Conservation (phyloP, 176 grass and related monocot genomes). For the Triticum dicoccoides region DNA sequence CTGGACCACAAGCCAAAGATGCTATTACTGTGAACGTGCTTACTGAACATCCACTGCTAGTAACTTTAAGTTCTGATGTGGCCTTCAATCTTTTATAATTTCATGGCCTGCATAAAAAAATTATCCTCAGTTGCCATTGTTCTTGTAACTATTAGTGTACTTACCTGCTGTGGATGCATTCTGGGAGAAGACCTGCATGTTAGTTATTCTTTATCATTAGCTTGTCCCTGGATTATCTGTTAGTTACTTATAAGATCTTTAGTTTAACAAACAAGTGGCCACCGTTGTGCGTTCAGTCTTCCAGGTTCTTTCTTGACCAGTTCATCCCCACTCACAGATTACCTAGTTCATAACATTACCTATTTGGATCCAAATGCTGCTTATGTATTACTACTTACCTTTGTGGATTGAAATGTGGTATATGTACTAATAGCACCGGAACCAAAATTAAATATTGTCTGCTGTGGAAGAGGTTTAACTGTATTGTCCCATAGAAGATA, state of each 20-base stretch:
- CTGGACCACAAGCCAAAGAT: constrained; percentile 23
- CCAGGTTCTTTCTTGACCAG: neutral
- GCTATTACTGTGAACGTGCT: neutral
- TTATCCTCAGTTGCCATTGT: neutral
- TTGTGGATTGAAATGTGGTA: neutral
- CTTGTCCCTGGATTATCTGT: neutral
- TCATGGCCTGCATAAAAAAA: neutral
- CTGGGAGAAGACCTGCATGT: neutral
- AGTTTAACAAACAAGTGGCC: neutral
- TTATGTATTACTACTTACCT: neutral
- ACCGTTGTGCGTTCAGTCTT: neutral
- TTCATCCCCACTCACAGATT: neutral
- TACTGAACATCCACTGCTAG: neutral
- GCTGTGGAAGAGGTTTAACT: neutral
- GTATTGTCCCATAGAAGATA: neutral
- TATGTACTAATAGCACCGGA: neutral
- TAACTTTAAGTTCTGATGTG: neutral
- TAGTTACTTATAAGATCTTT: neutral
- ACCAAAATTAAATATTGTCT: neutral
- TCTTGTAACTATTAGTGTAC: neutral
- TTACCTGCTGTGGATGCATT: neutral
- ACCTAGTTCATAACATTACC: neutral
- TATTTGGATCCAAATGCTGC: neutral
- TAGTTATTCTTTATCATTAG: neutral
- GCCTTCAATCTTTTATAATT: neutral